Evolutionary conservation across 73 alveolate species (phyloP), one percentile per base, ranked within the genome.

Genomic region (Symbiodinium pilosum): DNA sequence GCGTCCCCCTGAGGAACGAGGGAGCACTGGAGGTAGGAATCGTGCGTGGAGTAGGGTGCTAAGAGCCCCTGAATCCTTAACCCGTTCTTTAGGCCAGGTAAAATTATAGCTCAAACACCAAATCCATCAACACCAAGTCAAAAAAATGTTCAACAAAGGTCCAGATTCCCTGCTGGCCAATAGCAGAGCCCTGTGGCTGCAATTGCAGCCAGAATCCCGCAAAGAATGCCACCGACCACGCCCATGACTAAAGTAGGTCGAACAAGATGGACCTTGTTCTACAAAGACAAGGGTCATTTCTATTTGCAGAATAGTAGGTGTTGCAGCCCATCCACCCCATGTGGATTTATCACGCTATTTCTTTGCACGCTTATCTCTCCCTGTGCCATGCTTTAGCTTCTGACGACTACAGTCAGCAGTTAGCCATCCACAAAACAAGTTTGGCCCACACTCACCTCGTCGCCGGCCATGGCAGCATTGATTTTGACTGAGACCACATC

Each of bases 21-120:
- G 41, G 87, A 43, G 54, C 97, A 91, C 88, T 69, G 88, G 88
- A 91, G 47, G 40, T 85, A 52, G 20, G 71, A 41, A 81, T 91
- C 97, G 52, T 91, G 97, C 97, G 43, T 32, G 77, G 97, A 30
- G 34, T 91, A 91, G 1, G 97, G 97, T 7, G 97, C 97, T n/a
- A 91, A 86, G 88, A 91, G 36, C 97, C 97, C 68, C 88, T 64
- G 77, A 64, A 64, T 18, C 38, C n/a, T n/a, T n/a, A n/a, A n/a
- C n/a, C n/a, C n/a, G n/a, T n/a, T n/a, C n/a, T n/a, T n/a, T n/a
- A n/a, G n/a, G n/a, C n/a, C n/a, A n/a, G n/a, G n/a, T n/a, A n/a
- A n/a, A n/a, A n/a, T n/a, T n/a, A n/a, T n/a, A n/a, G n/a, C n/a
- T n/a, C n/a, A n/a, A n/a, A n/a, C n/a, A n/a, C n/a, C n/a, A n/a